Base-by-base conservation (phyloP, 805 yeast species). In the Lachancea fermentati region DNA sequence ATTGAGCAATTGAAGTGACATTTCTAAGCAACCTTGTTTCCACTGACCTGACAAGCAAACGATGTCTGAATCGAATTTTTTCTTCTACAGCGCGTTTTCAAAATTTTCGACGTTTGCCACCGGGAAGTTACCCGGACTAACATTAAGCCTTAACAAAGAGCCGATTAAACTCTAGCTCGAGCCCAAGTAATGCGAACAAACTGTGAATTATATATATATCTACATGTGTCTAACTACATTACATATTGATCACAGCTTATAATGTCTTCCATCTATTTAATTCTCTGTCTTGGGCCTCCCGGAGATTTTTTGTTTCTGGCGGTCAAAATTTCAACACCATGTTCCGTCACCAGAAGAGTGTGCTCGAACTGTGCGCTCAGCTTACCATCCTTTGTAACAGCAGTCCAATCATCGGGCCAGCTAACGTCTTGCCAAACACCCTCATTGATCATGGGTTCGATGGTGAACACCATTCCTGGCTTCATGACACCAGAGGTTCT, bases 341-440 rank as follows among this genome's bases (percentile, higher is more conserved):
- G 81, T 58, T 89, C 97, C 5, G 98, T 93, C 30, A 93, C 93
- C 43, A 93, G 65, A 57, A 93, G 56, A 58, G 94, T 91, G 61
- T 93, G 97, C 65, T 93, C 96, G 54, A 93, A 93, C 64, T 93
- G 98, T 1, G 98, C 97, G 53, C 91, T 81, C 45, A 76, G 69
- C 56, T 78, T 77, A 40, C 98, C 98, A 59, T 93, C 98, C 30
- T 79, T 79, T 13, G 98, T 93, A 13, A 78, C 76, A 1, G 95
- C 78, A 4, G 98, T 93, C 98, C 98, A 93, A 63, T 86, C 84
- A 63, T 93, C 98, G 2, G 98, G 98, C 98, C 98, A 93, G 42
- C 79, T 70, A 44, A 75, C 65, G 63, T 89, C 97, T 56, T 76
- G 76, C 68, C 76, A 82, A 0, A 82, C 68, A 6, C 98, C 98